Evolutionary conservation across 495 filamentous ascomycete genomes (phyloP), one percentile per base, ranked within the genome.

Genomic region (Penicillium atrosanguineum): DNA sequence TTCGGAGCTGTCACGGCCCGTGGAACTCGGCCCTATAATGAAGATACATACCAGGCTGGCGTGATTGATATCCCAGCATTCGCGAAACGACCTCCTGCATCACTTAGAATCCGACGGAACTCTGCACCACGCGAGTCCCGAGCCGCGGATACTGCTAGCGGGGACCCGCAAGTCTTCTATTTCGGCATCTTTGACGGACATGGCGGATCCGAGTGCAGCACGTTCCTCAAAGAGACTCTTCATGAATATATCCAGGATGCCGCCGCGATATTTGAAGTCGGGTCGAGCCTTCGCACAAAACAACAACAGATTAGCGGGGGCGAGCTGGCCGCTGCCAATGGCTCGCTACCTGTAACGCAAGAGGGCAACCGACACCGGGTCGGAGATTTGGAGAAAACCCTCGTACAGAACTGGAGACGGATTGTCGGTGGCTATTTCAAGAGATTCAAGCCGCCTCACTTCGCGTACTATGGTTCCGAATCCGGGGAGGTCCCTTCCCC

Each of bases 111-210:
- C 36, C 64, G 47, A 6, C 67, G 67, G 34, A 28, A 46, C 18
- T 40, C 57, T 29, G 23, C 51, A 3, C 54, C 71, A 18, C 67
- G 69, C 9, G 73, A 75, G 52, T 72, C 72, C 71, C 66, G 69
- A 6, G 82, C 77, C 11, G 89, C 89, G 16, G 84, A 89, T 49
- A 86, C 83, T 44, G 82, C 88, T 4, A 88, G 83, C 57, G 91
- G 91, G 7, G 91, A 96, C 67, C 91, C 91, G 7, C 91, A 96
- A 63, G 87, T 97, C 7, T 98, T 98, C 70, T 98, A 97, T 68
- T 98, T 95, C 71, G 90, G 82, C 3, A 85, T 97, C 0, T 98
- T 97, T 62, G 94, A 98, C 73, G 94, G 94, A 19, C 94, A 98
- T 75, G 94, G 94, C 19, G 94, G 94, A 16, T 80, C 75, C 29